A percentile compares a stretch with the other conserved stretches of the same genome.
Conservation (phyloP, 2,329 filamentous ascomycete species). For the Dryadomyces quercivorus region DNA sequence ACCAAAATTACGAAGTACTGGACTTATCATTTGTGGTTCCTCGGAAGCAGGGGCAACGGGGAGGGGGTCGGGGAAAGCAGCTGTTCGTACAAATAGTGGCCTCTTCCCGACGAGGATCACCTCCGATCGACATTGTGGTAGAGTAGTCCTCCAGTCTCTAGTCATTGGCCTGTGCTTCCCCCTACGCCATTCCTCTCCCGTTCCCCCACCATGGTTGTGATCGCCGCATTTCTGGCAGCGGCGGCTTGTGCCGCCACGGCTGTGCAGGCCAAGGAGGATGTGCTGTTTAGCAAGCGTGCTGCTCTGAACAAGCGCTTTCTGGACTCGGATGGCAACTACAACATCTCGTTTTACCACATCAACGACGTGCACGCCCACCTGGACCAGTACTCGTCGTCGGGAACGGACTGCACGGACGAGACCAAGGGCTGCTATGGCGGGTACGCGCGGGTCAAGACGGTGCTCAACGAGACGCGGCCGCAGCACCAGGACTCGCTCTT, state of each 20-base stretch:
- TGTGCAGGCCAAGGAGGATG: constrained; percentile 25
- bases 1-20: too few relatives aligned
- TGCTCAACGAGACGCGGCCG: constrained; percentile 38
- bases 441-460: constrained; percentile 50
- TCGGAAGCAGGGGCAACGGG: too few relatives aligned
- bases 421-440: constrained; percentile 49
- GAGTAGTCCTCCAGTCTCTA: too few relatives aligned
- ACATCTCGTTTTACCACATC: constrained; percentile 55
- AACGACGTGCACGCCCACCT: constrained; percentile 59
- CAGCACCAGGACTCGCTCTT: constrained; percentile 48
- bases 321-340: constrained; percentile 30
- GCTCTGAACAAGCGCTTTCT: constrained; percentile 30
- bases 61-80: too few relatives aligned
- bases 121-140: too few relatives aligned
- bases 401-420: constrained; percentile 47
- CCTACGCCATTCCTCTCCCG: too few relatives aligned
- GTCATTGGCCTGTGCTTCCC: too few relatives aligned
- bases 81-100: too few relatives aligned
- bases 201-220: too few relatives aligned
- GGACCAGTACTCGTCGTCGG: constrained; percentile 46
- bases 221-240: background rate
- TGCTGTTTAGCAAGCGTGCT: constrained; percentile 32
- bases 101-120: too few relatives aligned
- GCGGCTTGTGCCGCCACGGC: background rate
- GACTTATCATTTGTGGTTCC: too few relatives aligned